These are phyloP conservation scores for Dalechampia spathulata DNA, from an alignment of 441 rosid genomes.

Conservation along the genomic window DNA sequence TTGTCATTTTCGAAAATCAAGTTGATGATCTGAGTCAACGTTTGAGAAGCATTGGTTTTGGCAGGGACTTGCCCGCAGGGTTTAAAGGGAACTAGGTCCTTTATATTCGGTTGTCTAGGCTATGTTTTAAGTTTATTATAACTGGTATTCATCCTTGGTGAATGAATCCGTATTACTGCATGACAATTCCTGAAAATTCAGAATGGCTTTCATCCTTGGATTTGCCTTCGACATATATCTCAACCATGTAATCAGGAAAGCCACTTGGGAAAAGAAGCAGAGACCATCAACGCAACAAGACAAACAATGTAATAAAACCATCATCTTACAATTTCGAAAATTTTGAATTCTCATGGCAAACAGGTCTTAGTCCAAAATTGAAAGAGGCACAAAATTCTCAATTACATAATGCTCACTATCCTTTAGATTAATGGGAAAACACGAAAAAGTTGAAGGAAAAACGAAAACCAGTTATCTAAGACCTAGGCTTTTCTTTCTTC, in stretches of 20 bases:
- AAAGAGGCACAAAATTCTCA: neutral
- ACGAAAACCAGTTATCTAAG: conserved; percentile 16
- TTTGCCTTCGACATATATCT: too few species aligned
- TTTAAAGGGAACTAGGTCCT: neutral
- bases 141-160: neutral
- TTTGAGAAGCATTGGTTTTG: conserved; percentile 20
- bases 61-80: neutral
- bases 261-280: too few species aligned
- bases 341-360: conserved; percentile 1
- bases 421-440: neutral
- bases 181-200: neutral
- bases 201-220: too few species aligned
- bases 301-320: neutral
- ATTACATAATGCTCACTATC: neutral
- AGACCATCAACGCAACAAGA: too few species aligned
- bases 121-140: neutral
- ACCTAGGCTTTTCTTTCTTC: conserved; percentile 79
- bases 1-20: conserved; percentile 16
- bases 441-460: neutral
- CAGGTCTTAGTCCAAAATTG: neutral
- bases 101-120: neutral
- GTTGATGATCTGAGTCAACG: conserved; percentile 21
- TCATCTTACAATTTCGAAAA: neutral
- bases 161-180: neutral
- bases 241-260: too few species aligned